phyloP scores from a whole-genome alignment of 208 protist species.

The Sergeia podlipaevii region DNA sequence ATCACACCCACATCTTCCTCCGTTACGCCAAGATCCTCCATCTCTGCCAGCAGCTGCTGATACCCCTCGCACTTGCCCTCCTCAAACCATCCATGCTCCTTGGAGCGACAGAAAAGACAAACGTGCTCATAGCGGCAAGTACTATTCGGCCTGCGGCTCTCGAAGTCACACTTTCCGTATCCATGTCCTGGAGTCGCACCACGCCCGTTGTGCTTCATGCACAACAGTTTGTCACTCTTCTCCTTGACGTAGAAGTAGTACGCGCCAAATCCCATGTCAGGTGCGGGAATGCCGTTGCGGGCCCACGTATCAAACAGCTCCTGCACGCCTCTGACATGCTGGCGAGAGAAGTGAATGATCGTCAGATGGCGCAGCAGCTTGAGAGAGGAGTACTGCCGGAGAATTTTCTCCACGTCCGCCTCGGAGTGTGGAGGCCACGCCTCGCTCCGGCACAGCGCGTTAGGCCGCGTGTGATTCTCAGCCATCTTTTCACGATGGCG shows the following conservation, averaged over 20 bases:
- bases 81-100: conserved; percentile 78
- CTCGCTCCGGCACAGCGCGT: conserved; percentile 16
- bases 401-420: conserved; percentile 30
- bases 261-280: conserved; percentile 60
- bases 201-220: conserved; percentile 77
- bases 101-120: conserved; percentile 65
- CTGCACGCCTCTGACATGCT: conserved; percentile 39
- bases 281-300: conserved; percentile 53
- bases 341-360: conserved; percentile 53
- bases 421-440: conserved; percentile 47
- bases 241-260: conserved; percentile 81
- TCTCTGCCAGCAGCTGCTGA: conserved; percentile 46
- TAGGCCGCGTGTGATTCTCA: conserved; percentile 18
- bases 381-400: conserved; percentile 24
- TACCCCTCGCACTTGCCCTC: conserved; percentile 63
- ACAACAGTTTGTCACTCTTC: conserved; percentile 51
- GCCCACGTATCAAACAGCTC: conserved; percentile 61
- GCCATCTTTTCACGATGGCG: conserved; percentile 21
- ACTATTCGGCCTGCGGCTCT: conserved; percentile 45
- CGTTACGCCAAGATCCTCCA: conserved; percentile 44
- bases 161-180: conserved; percentile 70
- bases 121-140: conserved; percentile 75
- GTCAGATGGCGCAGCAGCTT: conserved; percentile 65
- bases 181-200: conserved; percentile 39
- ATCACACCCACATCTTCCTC: conserved; percentile 44